These are phyloP conservation scores for Termitomyces sp. DNA, from an alignment of 1,284 basidiomycete species.

Conservation along the genomic window DNA sequence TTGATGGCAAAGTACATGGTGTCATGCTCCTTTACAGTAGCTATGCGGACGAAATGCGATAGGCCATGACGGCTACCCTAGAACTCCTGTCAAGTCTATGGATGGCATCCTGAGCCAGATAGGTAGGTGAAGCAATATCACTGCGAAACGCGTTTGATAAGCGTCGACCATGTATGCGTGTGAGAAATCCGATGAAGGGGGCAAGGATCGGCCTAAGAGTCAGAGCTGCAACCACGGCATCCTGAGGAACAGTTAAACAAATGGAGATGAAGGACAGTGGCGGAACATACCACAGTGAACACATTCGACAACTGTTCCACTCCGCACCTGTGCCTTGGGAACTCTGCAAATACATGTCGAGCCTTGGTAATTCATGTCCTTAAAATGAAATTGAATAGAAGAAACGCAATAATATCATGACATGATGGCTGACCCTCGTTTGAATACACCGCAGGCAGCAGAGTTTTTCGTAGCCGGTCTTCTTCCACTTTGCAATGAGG, in stretches of 20 bases:
- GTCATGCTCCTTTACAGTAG: neutral
- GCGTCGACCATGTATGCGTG: neutral
- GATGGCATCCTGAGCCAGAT: neutral
- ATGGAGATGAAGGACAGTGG: constrained; percentile 1
- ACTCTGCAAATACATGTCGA: constrained; percentile 99
- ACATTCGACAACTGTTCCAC: constrained; percentile 94
- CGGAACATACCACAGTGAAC: constrained; percentile 84
- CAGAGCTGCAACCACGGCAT: constrained; percentile 81
- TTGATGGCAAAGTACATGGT: constrained; percentile 11
- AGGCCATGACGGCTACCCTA: neutral
- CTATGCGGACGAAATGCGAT: constrained; percentile 1
- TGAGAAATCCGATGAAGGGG: neutral
- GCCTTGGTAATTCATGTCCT: constrained; percentile 99
- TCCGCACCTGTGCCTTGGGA: constrained; percentile 88
- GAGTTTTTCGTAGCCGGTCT: constrained; percentile 95
- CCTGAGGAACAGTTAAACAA: constrained; percentile 37
- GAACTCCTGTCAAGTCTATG: neutral
- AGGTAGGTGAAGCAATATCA: neutral
- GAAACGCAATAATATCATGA: constrained; percentile 12
- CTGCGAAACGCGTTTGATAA: neutral
- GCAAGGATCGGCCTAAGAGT: constrained; percentile 45
- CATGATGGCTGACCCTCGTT: constrained; percentile 60
- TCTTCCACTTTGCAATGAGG: constrained; percentile 99
- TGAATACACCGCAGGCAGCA: constrained; percentile 98
- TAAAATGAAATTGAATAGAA: constrained; percentile 15